A percentile compares a stretch with the other conserved stretches of the same genome.
Evolutionary conservation across 2,329 filamentous ascomycete species (phyloP).

Genomic region (Pseudogymnoascus sp.): DNA sequence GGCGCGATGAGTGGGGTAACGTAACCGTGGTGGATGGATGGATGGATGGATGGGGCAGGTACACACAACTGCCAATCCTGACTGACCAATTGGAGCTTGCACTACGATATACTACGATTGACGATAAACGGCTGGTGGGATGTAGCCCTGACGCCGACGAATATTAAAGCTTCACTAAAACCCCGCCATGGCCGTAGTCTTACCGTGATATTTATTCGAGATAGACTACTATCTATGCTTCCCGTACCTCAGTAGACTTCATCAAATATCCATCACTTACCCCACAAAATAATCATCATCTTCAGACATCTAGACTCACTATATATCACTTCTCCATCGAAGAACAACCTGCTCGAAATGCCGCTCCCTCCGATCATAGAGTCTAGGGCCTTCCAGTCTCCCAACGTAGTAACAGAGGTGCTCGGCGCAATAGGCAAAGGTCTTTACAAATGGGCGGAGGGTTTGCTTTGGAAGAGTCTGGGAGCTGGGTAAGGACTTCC

Average conservation of each 20-base stretch:
- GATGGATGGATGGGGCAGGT: background rate
- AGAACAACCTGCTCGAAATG: background rate
- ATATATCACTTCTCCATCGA: background rate
- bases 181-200: background rate
- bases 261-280: background rate
- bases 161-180: conserved; percentile 1
- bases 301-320: background rate
- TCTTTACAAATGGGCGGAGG: background rate
- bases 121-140: background rate
- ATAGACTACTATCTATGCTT: background rate
- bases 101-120: background rate
- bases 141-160: background rate
- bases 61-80: background rate
- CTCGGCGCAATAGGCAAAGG: background rate
- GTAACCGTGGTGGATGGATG: conserved; percentile 2
- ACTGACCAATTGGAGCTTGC: background rate
- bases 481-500: background rate
- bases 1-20: background rate
- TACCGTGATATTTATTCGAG: background rate
- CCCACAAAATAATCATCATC: background rate
- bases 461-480: background rate
- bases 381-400: background rate
- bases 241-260: background rate
- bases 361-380: background rate
- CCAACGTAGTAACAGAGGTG: background rate